Conservation (phyloP, 2,329 filamentous ascomycete species). For the Phialemonium atrogriseum region DNA sequence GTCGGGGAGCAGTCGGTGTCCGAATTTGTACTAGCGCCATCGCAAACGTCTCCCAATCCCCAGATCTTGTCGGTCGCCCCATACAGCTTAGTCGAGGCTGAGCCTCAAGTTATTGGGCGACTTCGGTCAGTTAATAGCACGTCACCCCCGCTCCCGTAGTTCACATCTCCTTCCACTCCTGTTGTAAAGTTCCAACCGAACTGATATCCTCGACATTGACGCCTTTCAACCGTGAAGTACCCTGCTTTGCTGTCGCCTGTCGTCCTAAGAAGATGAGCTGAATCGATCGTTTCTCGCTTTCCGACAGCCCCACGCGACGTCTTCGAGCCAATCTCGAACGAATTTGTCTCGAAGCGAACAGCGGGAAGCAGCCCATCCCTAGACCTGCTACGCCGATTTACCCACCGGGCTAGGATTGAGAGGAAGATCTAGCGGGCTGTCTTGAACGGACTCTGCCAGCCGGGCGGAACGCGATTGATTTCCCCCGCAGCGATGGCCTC, state of each 20-base stretch:
- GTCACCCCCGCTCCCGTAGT: not conserved
- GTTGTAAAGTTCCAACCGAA: not conserved
- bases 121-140: not conserved
- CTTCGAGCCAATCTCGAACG: not conserved
- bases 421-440: no score
- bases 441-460: no score
- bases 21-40: no score
- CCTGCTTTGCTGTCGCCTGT: slow-evolving; percentile 1
- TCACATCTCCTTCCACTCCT: not conserved
- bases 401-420: not conserved
- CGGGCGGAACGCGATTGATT: no score
- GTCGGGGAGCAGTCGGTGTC: no score
- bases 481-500: slow-evolving; percentile 25
- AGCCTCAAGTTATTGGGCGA: not conserved
- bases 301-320: slow-evolving; percentile 15
- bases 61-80: not conserved
- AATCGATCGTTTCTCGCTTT: slow-evolving; percentile 1
- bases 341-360: not conserved
- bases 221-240: not conserved
- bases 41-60: not conserved
- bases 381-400: not conserved
- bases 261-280: slow-evolving; percentile 1
- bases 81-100: slow-evolving; percentile 1
- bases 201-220: not conserved
- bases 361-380: not conserved